phyloP scores from a whole-genome alignment of 352 stramenopile species.

The Phytopythium litorale region DNA sequence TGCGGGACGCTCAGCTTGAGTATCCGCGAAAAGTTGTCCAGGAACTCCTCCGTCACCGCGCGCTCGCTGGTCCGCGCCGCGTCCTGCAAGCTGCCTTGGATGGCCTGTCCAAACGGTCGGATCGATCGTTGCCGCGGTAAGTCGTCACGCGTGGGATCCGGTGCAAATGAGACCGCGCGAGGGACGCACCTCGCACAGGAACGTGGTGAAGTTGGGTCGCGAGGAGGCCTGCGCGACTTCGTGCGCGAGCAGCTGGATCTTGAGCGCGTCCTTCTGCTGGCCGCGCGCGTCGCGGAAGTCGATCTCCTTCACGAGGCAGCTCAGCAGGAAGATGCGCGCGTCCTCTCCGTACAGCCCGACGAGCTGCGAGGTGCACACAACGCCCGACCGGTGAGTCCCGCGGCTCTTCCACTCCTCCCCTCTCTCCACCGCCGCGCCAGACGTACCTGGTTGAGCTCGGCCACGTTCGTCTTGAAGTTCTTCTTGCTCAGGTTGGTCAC shows the following conservation, averaged over 20 bases:
- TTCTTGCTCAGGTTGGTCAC: conserved; percentile 93
- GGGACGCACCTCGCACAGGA: conserved; percentile 71
- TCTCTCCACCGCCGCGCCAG: too few species aligned
- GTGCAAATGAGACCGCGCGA: not conserved
- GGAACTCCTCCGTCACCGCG: conserved; percentile 76
- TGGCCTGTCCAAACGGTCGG: conserved; percentile 28
- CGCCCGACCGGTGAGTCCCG: conserved; percentile 4
- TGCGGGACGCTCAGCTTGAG: conserved; percentile 85
- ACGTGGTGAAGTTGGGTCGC: conserved; percentile 88
- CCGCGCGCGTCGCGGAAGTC: conserved; percentile 84
- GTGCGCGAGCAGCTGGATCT: conserved; percentile 88
- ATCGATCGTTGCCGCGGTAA: not conserved
- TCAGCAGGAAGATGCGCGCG: conserved; percentile 88
- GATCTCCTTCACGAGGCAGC: conserved; percentile 89
- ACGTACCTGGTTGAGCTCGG: conserved; percentile 89
- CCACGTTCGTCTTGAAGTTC: conserved; percentile 92
- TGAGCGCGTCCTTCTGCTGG: conserved; percentile 83
- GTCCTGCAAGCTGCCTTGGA: conserved; percentile 58
- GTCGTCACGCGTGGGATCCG: not conserved
- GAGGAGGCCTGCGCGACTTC: conserved; percentile 88
- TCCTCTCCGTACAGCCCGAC: conserved; percentile 91
- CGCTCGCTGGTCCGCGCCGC: conserved; percentile 22
- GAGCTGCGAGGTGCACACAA: conserved; percentile 38
- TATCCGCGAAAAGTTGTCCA: conserved; percentile 68
- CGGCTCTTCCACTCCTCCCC: not conserved